Conservation (phyloP, 768 basidiomycete species). For the Sarcodon aspratus region DNA sequence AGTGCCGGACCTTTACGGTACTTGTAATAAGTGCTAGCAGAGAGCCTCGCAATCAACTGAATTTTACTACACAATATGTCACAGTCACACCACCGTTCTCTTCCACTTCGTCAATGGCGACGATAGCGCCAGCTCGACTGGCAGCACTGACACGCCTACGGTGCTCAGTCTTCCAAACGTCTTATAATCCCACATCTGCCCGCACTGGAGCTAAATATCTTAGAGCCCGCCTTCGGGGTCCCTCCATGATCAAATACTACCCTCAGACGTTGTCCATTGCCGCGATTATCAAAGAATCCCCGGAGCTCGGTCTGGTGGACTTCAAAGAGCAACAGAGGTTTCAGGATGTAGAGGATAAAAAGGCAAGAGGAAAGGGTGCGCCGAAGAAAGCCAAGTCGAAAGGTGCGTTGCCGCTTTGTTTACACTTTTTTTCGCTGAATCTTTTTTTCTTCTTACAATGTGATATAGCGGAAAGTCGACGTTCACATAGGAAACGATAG, state of each 20-base stretch:
- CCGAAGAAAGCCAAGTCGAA: slow-evolving; percentile 70
- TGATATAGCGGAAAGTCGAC: slow-evolving; percentile 34
- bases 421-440: too few relatives aligned
- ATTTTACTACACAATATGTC: too few relatives aligned
- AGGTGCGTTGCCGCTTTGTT: slow-evolving; percentile 29
- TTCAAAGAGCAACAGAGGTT: slow-evolving; percentile 57
- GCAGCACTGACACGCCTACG: slow-evolving; percentile 51
- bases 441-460: background rate
- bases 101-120: slow-evolving; percentile 20
- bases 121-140: slow-evolving; percentile 39
- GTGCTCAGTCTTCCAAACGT: slow-evolving; percentile 72
- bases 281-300: slow-evolving; percentile 36
- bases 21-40: too few relatives aligned
- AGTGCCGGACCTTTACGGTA: too few relatives aligned
- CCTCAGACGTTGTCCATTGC: slow-evolving; percentile 48
- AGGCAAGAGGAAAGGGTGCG: slow-evolving; percentile 71
- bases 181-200: slow-evolving; percentile 72
- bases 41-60: too few relatives aligned
- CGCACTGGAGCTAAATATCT: slow-evolving; percentile 93
- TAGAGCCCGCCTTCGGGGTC: slow-evolving; percentile 69
- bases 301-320: slow-evolving; percentile 40
- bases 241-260: slow-evolving; percentile 81
- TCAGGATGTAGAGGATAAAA: slow-evolving; percentile 55
- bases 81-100: too few relatives aligned
- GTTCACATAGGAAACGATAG: slow-evolving; percentile 32